These are phyloP conservation scores for Bisporella sp. DNA, from an alignment of 2,329 filamentous ascomycete species.

Conservation along the genomic window DNA sequence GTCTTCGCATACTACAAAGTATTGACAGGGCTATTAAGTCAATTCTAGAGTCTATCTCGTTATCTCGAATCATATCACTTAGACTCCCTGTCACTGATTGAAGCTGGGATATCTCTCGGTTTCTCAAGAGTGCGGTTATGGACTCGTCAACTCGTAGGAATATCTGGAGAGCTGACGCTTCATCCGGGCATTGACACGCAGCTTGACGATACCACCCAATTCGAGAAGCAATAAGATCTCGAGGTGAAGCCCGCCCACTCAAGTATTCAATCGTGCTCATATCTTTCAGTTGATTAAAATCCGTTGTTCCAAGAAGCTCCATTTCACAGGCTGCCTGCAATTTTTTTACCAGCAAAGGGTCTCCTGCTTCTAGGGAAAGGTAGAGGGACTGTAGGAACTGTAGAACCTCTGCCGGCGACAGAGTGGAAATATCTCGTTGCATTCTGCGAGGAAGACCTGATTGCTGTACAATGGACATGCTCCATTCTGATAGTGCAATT, in stretches of 20 bases:
- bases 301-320: conserved; percentile 4
- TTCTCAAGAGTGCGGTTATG: conserved; percentile 14
- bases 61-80: background rate
- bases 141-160: conserved; percentile 31
- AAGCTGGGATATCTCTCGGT: conserved; percentile 2
- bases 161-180: conserved; percentile 26
- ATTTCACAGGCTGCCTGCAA: conserved; percentile 2
- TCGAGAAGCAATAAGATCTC: conserved; percentile 31
- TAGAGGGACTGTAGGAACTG: conserved; percentile 3
- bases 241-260: conserved; percentile 28
- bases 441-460: conserved; percentile 28
- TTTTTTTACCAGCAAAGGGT: background rate
- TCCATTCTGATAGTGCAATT: conserved; percentile 30
- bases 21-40: conserved; percentile 51
- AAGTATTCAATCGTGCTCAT: conserved; percentile 34
- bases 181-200: conserved; percentile 29
- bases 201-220: conserved; percentile 36
- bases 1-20: conserved; percentile 49
- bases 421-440: conserved; percentile 33
- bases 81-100: background rate
- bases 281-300: conserved; percentile 31
- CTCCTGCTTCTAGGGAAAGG: background rate
- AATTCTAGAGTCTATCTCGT: conserved; percentile 35
- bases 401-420: conserved; percentile 27
- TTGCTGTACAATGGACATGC: conserved; percentile 19